Conservation (phyloP, 257 asterid genomes). For the Jacaranda mimosifolia region DNA sequence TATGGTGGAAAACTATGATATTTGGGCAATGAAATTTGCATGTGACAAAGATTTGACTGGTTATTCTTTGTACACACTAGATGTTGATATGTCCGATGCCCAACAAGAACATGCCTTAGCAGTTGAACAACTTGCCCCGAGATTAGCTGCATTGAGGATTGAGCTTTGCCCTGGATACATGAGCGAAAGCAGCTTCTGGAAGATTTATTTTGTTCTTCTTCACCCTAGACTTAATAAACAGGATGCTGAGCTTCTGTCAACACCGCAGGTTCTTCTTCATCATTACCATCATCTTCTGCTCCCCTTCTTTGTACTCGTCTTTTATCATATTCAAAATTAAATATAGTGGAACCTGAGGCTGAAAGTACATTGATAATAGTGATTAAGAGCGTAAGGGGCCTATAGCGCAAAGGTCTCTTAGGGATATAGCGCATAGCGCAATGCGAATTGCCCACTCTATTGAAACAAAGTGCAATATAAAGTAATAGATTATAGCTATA, state of each 20-base stretch:
- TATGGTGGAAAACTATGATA: neutral
- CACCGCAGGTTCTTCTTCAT: conserved; percentile 71
- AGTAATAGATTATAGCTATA: too few species aligned
- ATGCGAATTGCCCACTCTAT: too few species aligned
- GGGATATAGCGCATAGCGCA: too few species aligned
- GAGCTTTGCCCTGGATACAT: conserved; percentile 92
- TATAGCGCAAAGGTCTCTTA: too few species aligned
- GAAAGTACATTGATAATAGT: conserved; percentile 2
- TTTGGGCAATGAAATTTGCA: conserved; percentile 8
- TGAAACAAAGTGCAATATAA: too few species aligned
- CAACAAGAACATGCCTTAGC: conserved; percentile 97
- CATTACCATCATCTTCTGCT: conserved; percentile 11
- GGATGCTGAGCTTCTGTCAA: conserved; percentile 73
- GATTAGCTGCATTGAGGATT: conserved; percentile 81
- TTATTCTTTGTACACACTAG: conserved; percentile 44
- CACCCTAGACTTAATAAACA: conserved; percentile 74
- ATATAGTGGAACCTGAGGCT: conserved; percentile 20
- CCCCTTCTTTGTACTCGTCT: neutral
- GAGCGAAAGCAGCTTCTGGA: conserved; percentile 89
- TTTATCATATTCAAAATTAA: neutral
- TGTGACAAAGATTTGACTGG: conserved; percentile 16
- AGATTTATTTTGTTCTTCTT: conserved; percentile 88
- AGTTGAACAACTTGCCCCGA: conserved; percentile 80
- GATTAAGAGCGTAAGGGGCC: too few species aligned
- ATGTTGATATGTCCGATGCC: conserved; percentile 78